These are phyloP conservation scores for Komagataella mondaviorum DNA, from an alignment of 805 yeast species.

Conservation along the genomic window DNA sequence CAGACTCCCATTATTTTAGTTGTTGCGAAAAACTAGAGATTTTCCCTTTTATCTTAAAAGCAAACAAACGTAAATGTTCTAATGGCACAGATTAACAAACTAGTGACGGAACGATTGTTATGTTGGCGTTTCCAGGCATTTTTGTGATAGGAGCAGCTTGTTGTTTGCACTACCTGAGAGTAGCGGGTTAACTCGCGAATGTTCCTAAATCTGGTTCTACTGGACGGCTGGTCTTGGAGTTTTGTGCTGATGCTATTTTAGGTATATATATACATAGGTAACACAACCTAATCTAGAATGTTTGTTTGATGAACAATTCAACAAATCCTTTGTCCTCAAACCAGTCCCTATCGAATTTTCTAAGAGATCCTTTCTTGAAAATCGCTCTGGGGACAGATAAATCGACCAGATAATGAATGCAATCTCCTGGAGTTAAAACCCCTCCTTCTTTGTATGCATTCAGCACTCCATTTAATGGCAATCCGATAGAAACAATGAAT, in stretches of 20 bases:
- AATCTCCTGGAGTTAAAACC: constrained; percentile 29
- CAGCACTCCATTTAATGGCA: constrained; percentile 53
- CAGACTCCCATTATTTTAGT: constrained; percentile 31
- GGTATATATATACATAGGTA: not conserved
- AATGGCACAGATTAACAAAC: not conserved
- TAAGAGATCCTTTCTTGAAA: constrained; percentile 26
- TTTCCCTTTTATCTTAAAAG: not conserved
- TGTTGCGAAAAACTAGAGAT: not conserved
- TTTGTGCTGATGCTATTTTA: not conserved
- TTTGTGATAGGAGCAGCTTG: not conserved
- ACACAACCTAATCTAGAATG: constrained; percentile 8
- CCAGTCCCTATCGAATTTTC: constrained; percentile 31
- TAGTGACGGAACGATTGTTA: not conserved
- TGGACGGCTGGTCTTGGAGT: not conserved
- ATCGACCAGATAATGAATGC: constrained; percentile 50
- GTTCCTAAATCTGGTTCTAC: not conserved
- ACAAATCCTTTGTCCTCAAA: constrained; percentile 5
- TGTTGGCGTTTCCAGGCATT: not conserved
- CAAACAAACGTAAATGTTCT: not conserved
- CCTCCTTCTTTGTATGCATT: constrained; percentile 45
- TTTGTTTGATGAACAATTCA: constrained; percentile 8
- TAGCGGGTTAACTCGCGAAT: not conserved
- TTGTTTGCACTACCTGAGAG: not conserved
- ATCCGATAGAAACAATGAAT: constrained; percentile 57
- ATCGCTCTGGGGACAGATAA: constrained; percentile 55